phyloP scores from a whole-genome alignment of 495 filamentous ascomycete genomes.

The Hyphodiscus hymeniophilus region DNA sequence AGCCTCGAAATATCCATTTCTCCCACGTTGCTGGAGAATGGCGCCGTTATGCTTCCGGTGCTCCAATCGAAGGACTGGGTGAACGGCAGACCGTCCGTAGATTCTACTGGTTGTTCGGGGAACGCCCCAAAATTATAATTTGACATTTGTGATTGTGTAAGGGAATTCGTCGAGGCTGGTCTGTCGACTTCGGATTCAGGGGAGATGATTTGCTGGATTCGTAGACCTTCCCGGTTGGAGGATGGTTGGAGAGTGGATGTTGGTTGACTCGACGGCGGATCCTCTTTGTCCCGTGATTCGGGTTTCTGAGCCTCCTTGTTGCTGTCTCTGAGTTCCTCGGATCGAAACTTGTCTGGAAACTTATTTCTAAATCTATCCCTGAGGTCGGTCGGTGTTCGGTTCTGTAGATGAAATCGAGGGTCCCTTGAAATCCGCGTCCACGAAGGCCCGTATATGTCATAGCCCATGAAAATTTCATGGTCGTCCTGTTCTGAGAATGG shows the following conservation, averaged over 20 bases:
- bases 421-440: conserved; percentile 81
- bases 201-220: conserved; percentile 21
- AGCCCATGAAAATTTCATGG: conserved; percentile 65
- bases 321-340: not conserved
- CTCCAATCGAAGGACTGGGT: conserved; percentile 20
- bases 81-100: conserved; percentile 15
- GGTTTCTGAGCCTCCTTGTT: not conserved
- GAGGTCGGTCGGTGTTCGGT: conserved; percentile 68
- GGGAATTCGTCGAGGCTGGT: conserved; percentile 1
- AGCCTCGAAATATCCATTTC: conserved; percentile 44
- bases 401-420: conserved; percentile 52
- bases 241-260: conserved; percentile 7
- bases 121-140: conserved; percentile 28
- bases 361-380: conserved; percentile 76
- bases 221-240: conserved; percentile 16
- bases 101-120: conserved; percentile 20
- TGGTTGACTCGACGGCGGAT: not conserved
- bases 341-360: conserved; percentile 58
- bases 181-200: conserved; percentile 3
- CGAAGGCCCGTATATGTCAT: conserved; percentile 62
- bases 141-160: conserved; percentile 11
- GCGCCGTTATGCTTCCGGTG: conserved; percentile 7
- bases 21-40: conserved; percentile 21
- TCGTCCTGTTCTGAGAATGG: conserved; percentile 73
- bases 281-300: conserved; percentile 1